Conservation (phyloP, 805 yeast genomes). For the Pichia manshurica region DNA sequence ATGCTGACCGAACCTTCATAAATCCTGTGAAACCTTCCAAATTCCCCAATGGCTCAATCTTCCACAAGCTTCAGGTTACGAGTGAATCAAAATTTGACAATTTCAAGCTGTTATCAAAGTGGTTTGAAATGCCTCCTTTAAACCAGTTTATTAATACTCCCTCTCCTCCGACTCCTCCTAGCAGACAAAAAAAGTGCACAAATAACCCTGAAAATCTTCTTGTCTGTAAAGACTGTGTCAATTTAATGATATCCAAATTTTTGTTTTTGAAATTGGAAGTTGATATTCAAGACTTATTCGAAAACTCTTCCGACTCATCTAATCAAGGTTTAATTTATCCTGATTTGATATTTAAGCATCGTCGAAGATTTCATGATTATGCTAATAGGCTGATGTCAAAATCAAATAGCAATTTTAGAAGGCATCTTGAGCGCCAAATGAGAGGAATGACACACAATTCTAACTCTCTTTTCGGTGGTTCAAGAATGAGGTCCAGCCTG, state of each 20-base stretch:
- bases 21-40: constrained; percentile 18
- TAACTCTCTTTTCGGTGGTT: no score
- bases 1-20: constrained; percentile 3
- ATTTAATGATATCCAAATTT: constrained; percentile 26
- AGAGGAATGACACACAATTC: background rate
- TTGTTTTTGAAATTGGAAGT: constrained; percentile 27
- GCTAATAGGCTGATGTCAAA: constrained; percentile 5
- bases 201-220: constrained; percentile 31
- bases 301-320: background rate
- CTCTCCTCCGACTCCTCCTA: constrained; percentile 33
- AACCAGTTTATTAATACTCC: constrained; percentile 30
- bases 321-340: constrained; percentile 13
- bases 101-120: constrained; percentile 27
- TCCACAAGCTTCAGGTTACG: constrained; percentile 23
- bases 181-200: constrained; percentile 17
- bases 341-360: constrained; percentile 29
- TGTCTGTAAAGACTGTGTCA: constrained; percentile 27
- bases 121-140: constrained; percentile 35
- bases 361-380: constrained; percentile 20
- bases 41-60: constrained; percentile 28
- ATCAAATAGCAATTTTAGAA: constrained; percentile 1
- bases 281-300: constrained; percentile 25
- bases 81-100: constrained; percentile 25
- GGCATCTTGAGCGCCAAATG: background rate
- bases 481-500: no score